These are phyloP conservation scores for Suillus alpinus DNA, from an alignment of 768 basidiomycete species.

Conservation along the genomic window DNA sequence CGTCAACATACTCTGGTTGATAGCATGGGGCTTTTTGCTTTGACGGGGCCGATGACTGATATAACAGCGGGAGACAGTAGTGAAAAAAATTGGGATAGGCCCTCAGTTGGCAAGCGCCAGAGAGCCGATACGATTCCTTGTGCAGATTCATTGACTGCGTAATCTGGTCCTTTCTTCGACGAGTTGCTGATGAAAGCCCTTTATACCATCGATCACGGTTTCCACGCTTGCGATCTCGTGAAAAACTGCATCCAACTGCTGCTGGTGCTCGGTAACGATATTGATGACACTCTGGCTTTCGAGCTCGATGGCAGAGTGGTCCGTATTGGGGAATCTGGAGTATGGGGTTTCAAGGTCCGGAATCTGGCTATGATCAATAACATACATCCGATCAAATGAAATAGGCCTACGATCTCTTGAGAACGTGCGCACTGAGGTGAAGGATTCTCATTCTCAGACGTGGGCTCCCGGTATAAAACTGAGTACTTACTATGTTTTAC, in stretches of 20 bases:
- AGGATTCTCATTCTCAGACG: neutral
- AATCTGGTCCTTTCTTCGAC: constrained; percentile 13
- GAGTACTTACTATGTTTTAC: neutral
- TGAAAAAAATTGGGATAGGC: constrained; percentile 47
- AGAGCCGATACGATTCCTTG: constrained; percentile 28
- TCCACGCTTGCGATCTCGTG: constrained; percentile 13
- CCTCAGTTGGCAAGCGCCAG: constrained; percentile 41
- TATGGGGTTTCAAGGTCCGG: neutral
- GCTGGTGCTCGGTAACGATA: constrained; percentile 14
- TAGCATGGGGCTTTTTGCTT: constrained; percentile 39
- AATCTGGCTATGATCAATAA: neutral
- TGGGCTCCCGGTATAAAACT: no score
- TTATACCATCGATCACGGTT: constrained; percentile 12
- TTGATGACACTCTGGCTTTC: constrained; percentile 11
- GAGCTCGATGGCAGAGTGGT: constrained; percentile 13
- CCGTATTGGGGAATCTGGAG: neutral
- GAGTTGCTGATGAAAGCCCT: constrained; percentile 9
- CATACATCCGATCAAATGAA: neutral
- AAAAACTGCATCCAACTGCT: constrained; percentile 14
- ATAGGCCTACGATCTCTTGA: neutral
- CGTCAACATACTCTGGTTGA: constrained; percentile 30
- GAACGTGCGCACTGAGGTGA: neutral
- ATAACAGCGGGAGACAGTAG: constrained; percentile 34
- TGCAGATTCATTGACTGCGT: constrained; percentile 17
- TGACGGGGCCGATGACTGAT: no score